Percentiles rank a stretch among this genome's conserved stretches.
These are phyloP conservation scores for Rickenella mellea DNA, from an alignment of 768 basidiomycete species.

Conservation along the genomic window DNA sequence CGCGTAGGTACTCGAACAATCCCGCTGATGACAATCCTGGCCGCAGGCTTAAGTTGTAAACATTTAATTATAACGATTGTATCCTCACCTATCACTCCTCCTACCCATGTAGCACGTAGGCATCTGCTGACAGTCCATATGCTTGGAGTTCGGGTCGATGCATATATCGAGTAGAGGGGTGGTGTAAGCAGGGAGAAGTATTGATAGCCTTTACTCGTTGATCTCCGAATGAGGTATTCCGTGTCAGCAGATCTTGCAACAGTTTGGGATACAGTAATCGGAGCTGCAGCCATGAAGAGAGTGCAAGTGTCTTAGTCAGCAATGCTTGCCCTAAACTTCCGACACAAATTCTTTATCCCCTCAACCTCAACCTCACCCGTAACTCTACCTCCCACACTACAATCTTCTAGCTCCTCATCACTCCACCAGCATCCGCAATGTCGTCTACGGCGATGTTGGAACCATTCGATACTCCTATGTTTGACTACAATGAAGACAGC, in stretches of 20 bases:
- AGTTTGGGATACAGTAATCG: background rate
- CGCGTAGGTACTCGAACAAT: slow-evolving; percentile 50
- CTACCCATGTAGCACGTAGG: slow-evolving; percentile 66
- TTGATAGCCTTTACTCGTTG: slow-evolving; percentile 62
- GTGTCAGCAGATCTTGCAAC: slow-evolving; percentile 32
- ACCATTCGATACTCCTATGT: slow-evolving; percentile 54
- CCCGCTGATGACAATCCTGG: slow-evolving; percentile 44
- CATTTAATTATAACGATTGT: slow-evolving; percentile 1
- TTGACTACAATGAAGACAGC: slow-evolving; percentile 44
- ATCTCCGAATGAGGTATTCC: slow-evolving; percentile 56
- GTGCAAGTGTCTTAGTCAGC: background rate
- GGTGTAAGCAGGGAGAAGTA: slow-evolving; percentile 53
- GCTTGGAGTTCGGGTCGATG: slow-evolving; percentile 37
- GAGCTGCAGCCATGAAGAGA: background rate
- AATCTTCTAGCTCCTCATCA: background rate
- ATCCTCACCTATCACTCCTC: slow-evolving; percentile 47
- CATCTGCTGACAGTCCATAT: slow-evolving; percentile 51
- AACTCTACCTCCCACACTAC: background rate
- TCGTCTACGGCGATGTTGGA: slow-evolving; percentile 22
- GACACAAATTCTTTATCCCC: background rate
- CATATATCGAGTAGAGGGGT: slow-evolving; percentile 46
- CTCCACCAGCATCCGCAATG: background rate
- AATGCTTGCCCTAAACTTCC: too few species aligned
- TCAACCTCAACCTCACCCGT: background rate
- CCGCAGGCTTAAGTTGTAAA: background rate